Evolutionary conservation across 768 basidiomycete species (phyloP).

Genomic region (Amanita pseudoporphyria): DNA sequence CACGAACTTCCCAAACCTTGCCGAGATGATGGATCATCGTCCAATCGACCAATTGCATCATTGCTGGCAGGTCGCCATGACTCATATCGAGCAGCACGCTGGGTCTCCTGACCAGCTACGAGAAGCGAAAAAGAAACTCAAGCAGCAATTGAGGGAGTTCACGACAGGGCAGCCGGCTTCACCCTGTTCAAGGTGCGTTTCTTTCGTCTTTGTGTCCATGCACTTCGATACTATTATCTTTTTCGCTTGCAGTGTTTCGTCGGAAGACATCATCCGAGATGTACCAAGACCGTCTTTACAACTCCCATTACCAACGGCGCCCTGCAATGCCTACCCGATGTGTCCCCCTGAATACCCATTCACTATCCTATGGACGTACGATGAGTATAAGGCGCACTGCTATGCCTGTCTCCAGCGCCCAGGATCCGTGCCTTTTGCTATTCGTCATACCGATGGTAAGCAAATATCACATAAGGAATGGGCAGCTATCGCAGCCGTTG

Average conservation of each 20-base stretch:
- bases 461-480: background rate
- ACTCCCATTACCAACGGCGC: background rate
- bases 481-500: background rate
- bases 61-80: conserved; percentile 4
- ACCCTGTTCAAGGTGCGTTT: conserved; percentile 2
- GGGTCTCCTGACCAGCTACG: background rate
- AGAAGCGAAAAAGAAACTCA: background rate
- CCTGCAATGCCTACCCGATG: background rate
- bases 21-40: background rate
- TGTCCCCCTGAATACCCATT: background rate
- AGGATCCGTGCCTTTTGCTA: background rate
- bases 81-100: background rate
- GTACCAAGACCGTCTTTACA: background rate
- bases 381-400: background rate
- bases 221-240: background rate
- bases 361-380: conserved; percentile 1
- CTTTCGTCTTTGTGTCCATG: background rate
- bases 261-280: background rate
- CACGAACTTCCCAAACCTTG: background rate
- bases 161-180: conserved; percentile 2
- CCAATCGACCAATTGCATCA: conserved; percentile 3
- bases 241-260: background rate
- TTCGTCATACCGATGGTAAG: conserved; percentile 1
- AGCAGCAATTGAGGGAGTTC: conserved; percentile 4
- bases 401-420: background rate